phyloP scores from a whole-genome alignment of 768 basidiomycete species.

The Lentinula sp. region DNA sequence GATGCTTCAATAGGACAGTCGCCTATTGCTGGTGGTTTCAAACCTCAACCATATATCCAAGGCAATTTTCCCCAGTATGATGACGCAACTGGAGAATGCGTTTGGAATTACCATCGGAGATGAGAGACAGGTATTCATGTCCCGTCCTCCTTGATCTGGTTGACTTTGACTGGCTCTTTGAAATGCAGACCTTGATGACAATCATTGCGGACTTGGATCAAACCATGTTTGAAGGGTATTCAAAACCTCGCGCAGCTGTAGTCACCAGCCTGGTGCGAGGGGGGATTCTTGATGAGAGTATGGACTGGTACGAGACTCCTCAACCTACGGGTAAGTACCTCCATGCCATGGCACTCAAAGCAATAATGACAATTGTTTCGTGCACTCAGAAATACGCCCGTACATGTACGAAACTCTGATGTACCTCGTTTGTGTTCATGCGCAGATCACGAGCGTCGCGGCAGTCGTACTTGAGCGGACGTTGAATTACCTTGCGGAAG shows the following conservation, averaged over 20 bases:
- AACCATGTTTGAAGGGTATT: slow-evolving; percentile 83
- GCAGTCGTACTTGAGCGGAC: slow-evolving; percentile 79
- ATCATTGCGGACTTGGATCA: slow-evolving; percentile 82
- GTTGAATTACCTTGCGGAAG: slow-evolving; percentile 73
- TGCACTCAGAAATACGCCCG: slow-evolving; percentile 69
- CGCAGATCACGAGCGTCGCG: slow-evolving; percentile 79
- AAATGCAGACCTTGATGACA: slow-evolving; percentile 59
- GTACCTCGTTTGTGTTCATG: slow-evolving; percentile 86
- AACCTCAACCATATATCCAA: slow-evolving; percentile 78
- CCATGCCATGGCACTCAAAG: neutral
- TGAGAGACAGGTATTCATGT: slow-evolving; percentile 56
- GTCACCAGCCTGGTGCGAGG: slow-evolving; percentile 63
- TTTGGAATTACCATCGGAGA: slow-evolving; percentile 67
- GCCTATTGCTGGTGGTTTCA: slow-evolving; percentile 82
- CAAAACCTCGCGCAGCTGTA: slow-evolving; percentile 71
- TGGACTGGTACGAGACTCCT: slow-evolving; percentile 94
- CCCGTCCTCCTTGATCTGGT: neutral
- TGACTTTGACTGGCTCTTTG: neutral
- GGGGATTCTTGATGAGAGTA: slow-evolving; percentile 72
- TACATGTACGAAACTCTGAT: slow-evolving; percentile 91
- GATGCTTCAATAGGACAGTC: slow-evolving; percentile 57
- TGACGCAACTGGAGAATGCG: slow-evolving; percentile 70
- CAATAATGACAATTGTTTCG: neutral
- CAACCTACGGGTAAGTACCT: slow-evolving; percentile 75
- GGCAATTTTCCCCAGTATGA: slow-evolving; percentile 69